A percentile compares a stretch with the other conserved stretches of the same genome.
Evolutionary conservation across 352 stramenopile species (phyloP).

Genomic region (Pythium biforme): DNA sequence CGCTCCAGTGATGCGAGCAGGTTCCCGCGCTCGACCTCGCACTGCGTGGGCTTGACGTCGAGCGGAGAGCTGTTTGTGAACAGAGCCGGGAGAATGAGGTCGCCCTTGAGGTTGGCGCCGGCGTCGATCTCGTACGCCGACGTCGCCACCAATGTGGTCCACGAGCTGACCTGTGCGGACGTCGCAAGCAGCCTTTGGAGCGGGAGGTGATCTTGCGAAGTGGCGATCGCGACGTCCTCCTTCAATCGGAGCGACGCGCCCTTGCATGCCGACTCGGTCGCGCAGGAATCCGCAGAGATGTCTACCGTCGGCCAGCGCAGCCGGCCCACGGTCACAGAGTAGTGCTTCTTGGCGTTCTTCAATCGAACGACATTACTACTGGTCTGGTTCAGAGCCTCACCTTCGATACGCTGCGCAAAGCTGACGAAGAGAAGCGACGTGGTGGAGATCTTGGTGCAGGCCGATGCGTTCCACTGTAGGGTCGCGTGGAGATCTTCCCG

Average conservation of each 20-base stretch:
- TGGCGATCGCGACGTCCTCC: not conserved
- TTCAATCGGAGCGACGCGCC: slow-evolving; percentile 17
- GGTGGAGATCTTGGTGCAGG: slow-evolving; percentile 12
- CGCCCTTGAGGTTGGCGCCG: slow-evolving; percentile 15
- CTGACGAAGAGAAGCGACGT: slow-evolving; percentile 25
- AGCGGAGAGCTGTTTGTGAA: slow-evolving; percentile 3
- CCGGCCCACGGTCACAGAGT: slow-evolving; percentile 22
- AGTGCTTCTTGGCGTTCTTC: slow-evolving; percentile 30
- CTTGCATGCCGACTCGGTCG: not conserved
- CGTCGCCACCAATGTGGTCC: slow-evolving; percentile 5
- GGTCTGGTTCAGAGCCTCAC: slow-evolving; percentile 18
- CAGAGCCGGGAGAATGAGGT: slow-evolving; percentile 17
- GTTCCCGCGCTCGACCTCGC: slow-evolving; percentile 22
- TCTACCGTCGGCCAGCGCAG: slow-evolving; percentile 7
- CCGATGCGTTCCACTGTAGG: not conserved
- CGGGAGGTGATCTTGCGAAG: not conserved
- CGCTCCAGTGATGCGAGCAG: slow-evolving; percentile 18
- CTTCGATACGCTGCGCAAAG: slow-evolving; percentile 24
- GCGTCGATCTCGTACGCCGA: slow-evolving; percentile 19
- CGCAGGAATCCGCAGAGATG: not conserved
- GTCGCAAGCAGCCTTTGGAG: not conserved
- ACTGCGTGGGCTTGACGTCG: slow-evolving; percentile 5
- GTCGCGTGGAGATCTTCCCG: slow-evolving; percentile 20
- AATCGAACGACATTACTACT: slow-evolving; percentile 21
- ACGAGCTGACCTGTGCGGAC: not conserved